Conservation (phyloP, 2,329 filamentous ascomycete species). For the Botrytis aclada region DNA sequence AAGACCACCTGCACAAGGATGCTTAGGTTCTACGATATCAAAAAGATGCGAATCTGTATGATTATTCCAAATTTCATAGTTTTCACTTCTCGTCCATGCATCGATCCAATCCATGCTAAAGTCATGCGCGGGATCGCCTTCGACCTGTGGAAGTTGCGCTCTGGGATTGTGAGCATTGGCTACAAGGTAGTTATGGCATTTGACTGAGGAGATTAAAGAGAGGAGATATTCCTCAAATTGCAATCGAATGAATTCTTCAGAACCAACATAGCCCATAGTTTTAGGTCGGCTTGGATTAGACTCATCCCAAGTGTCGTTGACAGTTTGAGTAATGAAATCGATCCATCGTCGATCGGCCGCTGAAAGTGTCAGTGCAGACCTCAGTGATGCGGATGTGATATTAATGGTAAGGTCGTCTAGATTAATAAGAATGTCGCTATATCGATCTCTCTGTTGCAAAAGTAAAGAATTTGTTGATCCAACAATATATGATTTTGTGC, state of each 20-base stretch:
- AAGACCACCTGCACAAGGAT: conserved; percentile 88
- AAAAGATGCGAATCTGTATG: conserved; percentile 85
- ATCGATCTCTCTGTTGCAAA: conserved; percentile 89
- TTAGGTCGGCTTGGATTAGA: conserved; percentile 85
- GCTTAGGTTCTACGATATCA: conserved; percentile 87
- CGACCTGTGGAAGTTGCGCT: conserved; percentile 60
- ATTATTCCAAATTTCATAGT: conserved; percentile 83
- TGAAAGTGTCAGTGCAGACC: conserved; percentile 72
- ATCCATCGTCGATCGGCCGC: conserved; percentile 93
- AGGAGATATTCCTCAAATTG: conserved; percentile 97
- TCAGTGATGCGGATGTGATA: conserved; percentile 76
- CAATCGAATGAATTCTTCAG: conserved; percentile 93
- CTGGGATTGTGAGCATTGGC: conserved; percentile 55
- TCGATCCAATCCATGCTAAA: conserved; percentile 83
- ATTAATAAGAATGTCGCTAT: conserved; percentile 95
- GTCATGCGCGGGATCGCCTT: conserved; percentile 80
- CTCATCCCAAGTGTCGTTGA: conserved; percentile 97
- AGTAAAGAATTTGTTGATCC: conserved; percentile 95
- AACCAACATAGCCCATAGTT: conserved; percentile 90
- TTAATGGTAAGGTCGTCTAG: conserved; percentile 85
- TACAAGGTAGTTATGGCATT: conserved; percentile 73
- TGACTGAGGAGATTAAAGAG: conserved; percentile 80
- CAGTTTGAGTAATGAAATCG: conserved; percentile 87
- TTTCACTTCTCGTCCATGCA: conserved; percentile 84
- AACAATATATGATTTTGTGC: conserved; percentile 95